Evolutionary conservation across 345 rosid species (phyloP), one percentile per base, ranked within the genome.

Genomic region (Salix brachista): DNA sequence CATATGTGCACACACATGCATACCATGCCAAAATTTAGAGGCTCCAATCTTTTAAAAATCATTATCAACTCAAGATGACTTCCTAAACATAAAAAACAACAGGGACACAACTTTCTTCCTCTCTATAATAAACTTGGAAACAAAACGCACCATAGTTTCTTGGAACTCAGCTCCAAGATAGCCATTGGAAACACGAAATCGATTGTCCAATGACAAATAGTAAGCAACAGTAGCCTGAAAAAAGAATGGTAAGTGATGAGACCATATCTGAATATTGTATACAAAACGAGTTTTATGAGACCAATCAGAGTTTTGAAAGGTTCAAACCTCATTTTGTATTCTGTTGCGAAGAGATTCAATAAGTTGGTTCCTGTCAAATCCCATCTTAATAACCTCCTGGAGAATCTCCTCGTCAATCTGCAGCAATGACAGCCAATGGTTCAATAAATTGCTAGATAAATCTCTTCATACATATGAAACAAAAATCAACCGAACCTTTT

Each of bases 171-270:
- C 91, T 84, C 89, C 92, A 64, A 88, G 91, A 85, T 90, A 86
- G 74, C 91, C 92, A 82, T 91, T 91, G 78, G 92, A 87, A 79
- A 88, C 92, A 48, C 91, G 89, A 78, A 87, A 89, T 39, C 93
- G 83, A 61, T 92, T 94, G 86, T 93, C 97, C 86, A 93, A 75
- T 70, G 91, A 84, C 79, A 96, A 74, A 85, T 94, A 94, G 84
- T 96, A 96, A 13, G 99, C 89, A 70, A 96, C 97, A 80, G 98
- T 96, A 72, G 87, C 99, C 99, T 96, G 93, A 78, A 82, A 78
- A 82, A 89, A 71, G 14, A 62, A 62, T 67, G 17, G 32, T 19
- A 58, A 67, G 13, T 41, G 25, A 37, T 44, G 44, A 67, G 66
- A 50, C 50, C 23, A 36, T 8, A 65, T 65, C n/a, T 48, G 32